A percentile compares a stretch with the other conserved stretches of the same genome.
Evolutionary conservation across 1,284 basidiomycete genomes (phyloP).

Genomic region (Mixia osmundae): DNA sequence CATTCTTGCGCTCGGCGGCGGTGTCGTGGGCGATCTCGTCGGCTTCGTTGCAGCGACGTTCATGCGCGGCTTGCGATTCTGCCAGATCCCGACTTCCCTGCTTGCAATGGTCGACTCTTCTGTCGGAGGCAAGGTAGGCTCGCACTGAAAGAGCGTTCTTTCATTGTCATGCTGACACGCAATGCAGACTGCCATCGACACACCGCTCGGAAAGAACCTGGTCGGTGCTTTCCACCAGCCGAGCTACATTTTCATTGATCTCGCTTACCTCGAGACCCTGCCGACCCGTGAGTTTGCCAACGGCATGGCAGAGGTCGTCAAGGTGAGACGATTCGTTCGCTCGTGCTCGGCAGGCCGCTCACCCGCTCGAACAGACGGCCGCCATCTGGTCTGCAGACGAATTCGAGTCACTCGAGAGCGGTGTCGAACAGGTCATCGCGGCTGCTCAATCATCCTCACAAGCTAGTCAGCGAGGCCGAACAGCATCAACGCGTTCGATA

Average conservation of each 20-base stretch:
- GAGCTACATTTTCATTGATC: constrained; percentile 89
- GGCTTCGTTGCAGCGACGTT: constrained; percentile 97
- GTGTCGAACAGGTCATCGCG: constrained; percentile 54
- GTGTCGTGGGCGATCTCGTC: constrained; percentile 81
- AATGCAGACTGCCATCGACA: constrained; percentile 69
- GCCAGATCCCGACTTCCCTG: constrained; percentile 88
- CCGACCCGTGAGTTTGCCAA: constrained; percentile 85
- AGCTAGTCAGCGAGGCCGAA: constrained; percentile 33
- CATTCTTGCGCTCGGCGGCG: constrained; percentile 78
- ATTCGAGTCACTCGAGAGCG: constrained; percentile 63
- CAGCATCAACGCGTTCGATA: constrained; percentile 39
- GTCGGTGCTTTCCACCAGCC: constrained; percentile 99
- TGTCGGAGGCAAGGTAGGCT: constrained; percentile 56
- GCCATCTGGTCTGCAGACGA: constrained; percentile 82
- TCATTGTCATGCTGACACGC: constrained; percentile 1
- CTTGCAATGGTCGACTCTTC: constrained; percentile 97
- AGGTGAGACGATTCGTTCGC: constrained; percentile 32
- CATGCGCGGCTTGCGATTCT: constrained; percentile 73
- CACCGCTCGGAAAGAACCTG: constrained; percentile 87
- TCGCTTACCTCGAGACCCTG: constrained; percentile 80
- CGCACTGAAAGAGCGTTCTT: not conserved
- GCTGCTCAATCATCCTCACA: constrained; percentile 40
- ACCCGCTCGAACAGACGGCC: constrained; percentile 39
- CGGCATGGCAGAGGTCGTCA: constrained; percentile 96
- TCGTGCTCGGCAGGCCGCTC: not conserved